Base-by-base conservation (phyloP, 352 stramenopile species). In the Albugo candida region DNA sequence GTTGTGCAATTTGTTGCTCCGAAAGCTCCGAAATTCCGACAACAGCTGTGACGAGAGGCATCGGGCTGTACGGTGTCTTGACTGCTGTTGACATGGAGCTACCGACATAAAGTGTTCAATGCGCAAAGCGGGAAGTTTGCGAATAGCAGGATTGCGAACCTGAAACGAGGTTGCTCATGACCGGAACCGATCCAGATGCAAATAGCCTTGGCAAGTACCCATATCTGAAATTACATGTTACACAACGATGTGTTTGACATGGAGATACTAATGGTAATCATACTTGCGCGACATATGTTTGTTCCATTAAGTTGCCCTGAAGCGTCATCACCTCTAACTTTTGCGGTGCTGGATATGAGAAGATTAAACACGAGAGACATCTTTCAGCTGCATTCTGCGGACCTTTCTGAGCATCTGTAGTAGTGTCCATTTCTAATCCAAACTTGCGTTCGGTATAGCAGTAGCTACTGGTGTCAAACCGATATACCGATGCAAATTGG, bases 1-100 rank as follows among this genome's bases (percentile, higher is more conserved):
- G 59, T 52, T 89, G 76, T 12, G 71, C 76, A 49, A 89, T 83
- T 55, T 89, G 76, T 51, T 83, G 70, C 49, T 86, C 76, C 44
- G 81, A 66, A 61, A 81, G 76, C 56, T 84, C 71, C 0, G 68
- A 64, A 1, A 60, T 52, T 5, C 73, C 76, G 38, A 84, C 61
- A 36, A 88, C 56, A n/a, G 72, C 68, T 47, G 69, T 83, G 46
- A 81, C 70, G 21, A 85, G 57, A 16, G 76, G 76, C 67, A 88
- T 84, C 20, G 72, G 69, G 47, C 71, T 81, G 59, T 84, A 88
- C 16, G 63, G 63, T 18, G 76, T 88, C 41, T 64, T 63, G 36
- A 86, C 78, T 1, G 76, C 76, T 11, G 73, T 88, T 36, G 76
- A 85, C 55, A 88, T 56, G 16, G 76, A 81, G 36, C 73, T 85